phyloP scores from a whole-genome alignment of 2,329 filamentous ascomycete genomes.

The Penicillium crustosum region DNA sequence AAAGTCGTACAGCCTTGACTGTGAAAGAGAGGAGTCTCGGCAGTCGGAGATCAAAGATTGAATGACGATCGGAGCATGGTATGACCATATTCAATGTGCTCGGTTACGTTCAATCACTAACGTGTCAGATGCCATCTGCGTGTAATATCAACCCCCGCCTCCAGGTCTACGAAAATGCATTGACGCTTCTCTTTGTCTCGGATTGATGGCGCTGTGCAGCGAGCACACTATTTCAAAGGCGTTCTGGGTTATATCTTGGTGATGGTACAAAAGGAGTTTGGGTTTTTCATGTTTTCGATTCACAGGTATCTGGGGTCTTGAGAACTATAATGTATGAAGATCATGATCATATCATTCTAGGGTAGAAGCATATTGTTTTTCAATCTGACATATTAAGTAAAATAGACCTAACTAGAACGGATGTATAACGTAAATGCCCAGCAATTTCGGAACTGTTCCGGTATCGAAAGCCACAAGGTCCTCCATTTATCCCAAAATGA shows the following conservation, averaged over 20 bases:
- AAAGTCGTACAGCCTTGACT: conserved; percentile 16
- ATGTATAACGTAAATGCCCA: not conserved
- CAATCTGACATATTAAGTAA: too few relatives aligned
- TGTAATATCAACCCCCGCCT: not conserved
- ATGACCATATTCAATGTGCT: not conserved
- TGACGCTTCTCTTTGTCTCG: not conserved
- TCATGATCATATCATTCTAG: not conserved
- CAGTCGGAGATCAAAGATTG: not conserved
- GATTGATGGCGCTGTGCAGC: not conserved
- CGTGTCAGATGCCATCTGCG: not conserved
- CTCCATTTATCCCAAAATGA: not conserved
- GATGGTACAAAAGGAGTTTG: not conserved
- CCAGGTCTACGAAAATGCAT: not conserved
- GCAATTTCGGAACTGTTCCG: not conserved
- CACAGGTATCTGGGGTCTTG: not conserved
- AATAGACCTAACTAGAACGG: too few relatives aligned
- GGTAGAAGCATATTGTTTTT: not conserved
- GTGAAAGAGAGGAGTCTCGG: conserved; percentile 3
- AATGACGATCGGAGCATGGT: not conserved
- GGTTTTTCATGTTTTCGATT: not conserved
- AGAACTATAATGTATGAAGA: not conserved
- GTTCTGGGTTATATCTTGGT: not conserved
- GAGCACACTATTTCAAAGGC: not conserved
- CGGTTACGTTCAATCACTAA: not conserved
- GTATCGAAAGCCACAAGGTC: not conserved